Base-by-base conservation (phyloP, 1,139 yeast species). In the Taphrina deformans region DNA sequence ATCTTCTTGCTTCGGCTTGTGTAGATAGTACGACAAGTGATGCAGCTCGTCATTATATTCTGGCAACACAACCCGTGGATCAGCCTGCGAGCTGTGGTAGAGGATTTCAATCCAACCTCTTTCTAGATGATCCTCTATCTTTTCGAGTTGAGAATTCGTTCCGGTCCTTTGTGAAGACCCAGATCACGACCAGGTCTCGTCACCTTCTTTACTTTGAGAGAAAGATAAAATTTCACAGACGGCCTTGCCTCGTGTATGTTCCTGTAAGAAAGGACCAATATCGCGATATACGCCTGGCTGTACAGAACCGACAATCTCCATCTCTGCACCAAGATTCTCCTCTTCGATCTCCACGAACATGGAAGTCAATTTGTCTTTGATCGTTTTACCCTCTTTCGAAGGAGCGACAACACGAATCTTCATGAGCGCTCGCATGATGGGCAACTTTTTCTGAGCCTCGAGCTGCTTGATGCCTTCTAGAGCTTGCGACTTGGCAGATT, bases 371-470 rank as follows among this genome's bases (percentile, higher is more conserved):
- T 79, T 81, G n/a, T 80, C 85, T 12, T 77, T 78, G 66, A 81
- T 77, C 44, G 77, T 79, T 72, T 84, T 82, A 1, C 84, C 85
- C 63, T 84, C 82, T 65, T 80, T 79, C 2, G 77, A 73, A 18
- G 72, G 74, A 26, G 79, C 76, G 0, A 81, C 76, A 14, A 89
- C 79, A 70, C 86, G 85, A 31, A 93, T 82, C 76, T 90, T 86
- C 99, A 93, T 93, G 72, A 88, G 88, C 0, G 99, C 98, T 70
- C 99, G 82, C 0, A 91, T 96, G 69, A 93, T 92, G 10, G 99
- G 98, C 48, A 93, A 87, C 53, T 91, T 79, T 74, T 93, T 98
- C 71, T 84, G 83, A 44, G 85, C 83, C 7, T 89, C 87, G 62
- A 93, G 79, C 63, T 88, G 75, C 73, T 85, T 89, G 70, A 95